Base-by-base conservation (phyloP, 2,329 filamentous ascomycete genomes). In the Leptographium wingfieldii region DNA sequence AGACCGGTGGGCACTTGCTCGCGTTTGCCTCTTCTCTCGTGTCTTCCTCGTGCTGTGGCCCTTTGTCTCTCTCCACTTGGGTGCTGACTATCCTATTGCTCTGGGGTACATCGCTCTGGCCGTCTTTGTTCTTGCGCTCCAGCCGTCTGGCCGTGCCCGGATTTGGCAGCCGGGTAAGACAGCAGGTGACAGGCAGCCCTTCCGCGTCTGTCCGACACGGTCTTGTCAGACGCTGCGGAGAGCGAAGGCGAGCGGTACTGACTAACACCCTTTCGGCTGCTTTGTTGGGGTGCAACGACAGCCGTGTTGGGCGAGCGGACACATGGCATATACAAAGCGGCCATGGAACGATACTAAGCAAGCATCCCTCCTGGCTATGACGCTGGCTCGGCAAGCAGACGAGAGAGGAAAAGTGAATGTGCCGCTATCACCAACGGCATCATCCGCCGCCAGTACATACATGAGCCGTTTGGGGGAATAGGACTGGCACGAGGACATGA, bases 31-130 rank as follows among this genome's bases (percentile, higher is more conserved):
- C 49, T 14, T 1, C 16, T 19, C 25, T 22, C 59, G 53, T 48
- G 46, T 19, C 43, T 3, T 46, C 49, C n/a, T 22, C 1, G 10
- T 11, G 48, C 48, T 29, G 43, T 16, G 40, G 40, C 33, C 38
- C 57, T 61, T 61, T 57, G 58, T 63, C 57, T 58, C n/a, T 59
- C 43, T 52, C 55, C 61, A 58, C 58, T 62, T 61, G 61, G 60
- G 51, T 63, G 61, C 61, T 63, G 61, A 63, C 61, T 61, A 60
- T 53, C 51, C 56, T 57, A 19, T 19, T 46, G 43, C 43, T 31
- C n/a, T 22, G 38, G 9, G 27, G 19, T 40, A 33, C 52, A 43
- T 33, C 27, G 27, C 52, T 33, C 12, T 5, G 22, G n/a, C n/a
- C 56, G 53, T 53, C 61, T 60, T 62, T 60, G 56, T 60, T 55